Conservation (phyloP, 129 eudicot species). For the Ambrosia artemisiifolia region DNA sequence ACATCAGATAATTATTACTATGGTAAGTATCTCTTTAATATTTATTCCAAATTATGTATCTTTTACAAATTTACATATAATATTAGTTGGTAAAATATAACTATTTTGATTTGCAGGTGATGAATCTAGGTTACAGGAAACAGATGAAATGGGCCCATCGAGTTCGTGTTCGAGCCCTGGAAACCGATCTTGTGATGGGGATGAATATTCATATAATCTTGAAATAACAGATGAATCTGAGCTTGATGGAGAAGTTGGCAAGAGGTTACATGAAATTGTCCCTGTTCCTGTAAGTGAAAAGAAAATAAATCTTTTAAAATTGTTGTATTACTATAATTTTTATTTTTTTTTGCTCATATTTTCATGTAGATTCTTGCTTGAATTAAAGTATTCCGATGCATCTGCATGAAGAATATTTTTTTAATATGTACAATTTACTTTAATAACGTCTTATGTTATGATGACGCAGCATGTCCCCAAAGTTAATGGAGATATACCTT, state of each 20-base stretch:
- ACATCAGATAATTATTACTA: constrained; percentile 47
- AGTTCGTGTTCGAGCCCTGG: constrained; percentile 84
- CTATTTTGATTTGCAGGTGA: constrained; percentile 40
- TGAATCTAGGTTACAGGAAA: constrained; percentile 42
- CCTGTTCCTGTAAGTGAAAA: constrained; percentile 79
- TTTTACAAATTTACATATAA: background rate
- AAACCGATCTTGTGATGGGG: constrained; percentile 67
- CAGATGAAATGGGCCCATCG: constrained; percentile 52
- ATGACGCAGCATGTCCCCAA: constrained; percentile 80
- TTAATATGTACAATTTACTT: background rate
- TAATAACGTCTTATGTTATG: constrained; percentile 1
- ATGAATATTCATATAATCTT: constrained; percentile 49
- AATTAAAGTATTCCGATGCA: background rate
- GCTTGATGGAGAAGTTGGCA: constrained; percentile 94
- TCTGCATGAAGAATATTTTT: background rate
- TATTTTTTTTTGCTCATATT: background rate
- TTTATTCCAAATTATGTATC: background rate
- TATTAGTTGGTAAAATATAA: constrained; percentile 5
- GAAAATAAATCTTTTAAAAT: background rate
- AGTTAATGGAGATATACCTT: constrained; percentile 94
- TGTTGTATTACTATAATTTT: background rate
- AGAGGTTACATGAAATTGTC: constrained; percentile 65
- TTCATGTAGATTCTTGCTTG: background rate
- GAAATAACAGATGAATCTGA: constrained; percentile 77
- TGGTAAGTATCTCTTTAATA: constrained; percentile 32